A percentile compares a stretch with the other conserved stretches of the same genome.
Conservation (phyloP, 2,329 filamentous ascomycete genomes). For the Aspergillus sp. region DNA sequence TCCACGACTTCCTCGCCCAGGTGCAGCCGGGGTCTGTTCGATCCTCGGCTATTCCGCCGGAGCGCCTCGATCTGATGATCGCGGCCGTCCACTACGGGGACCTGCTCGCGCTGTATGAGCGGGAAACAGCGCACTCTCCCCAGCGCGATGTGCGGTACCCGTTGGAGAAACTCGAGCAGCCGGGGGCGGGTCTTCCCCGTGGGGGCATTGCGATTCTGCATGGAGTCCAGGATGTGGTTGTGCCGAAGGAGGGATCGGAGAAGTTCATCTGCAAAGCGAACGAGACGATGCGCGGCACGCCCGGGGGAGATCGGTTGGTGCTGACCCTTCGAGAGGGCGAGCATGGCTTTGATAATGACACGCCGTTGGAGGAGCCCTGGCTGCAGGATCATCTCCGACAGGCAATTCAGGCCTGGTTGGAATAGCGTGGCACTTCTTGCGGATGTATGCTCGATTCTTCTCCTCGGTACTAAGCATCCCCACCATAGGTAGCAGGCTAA, state of each 20-base stretch:
- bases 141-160: slow-evolving; percentile 24
- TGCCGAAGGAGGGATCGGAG: slow-evolving; percentile 27
- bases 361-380: slow-evolving; percentile 27
- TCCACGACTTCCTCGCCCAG: slow-evolving; percentile 11
- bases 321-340: slow-evolving; percentile 29
- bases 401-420: slow-evolving; percentile 28
- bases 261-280: slow-evolving; percentile 26
- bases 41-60: slow-evolving; percentile 14
- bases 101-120: slow-evolving; percentile 17
- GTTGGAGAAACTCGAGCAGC: slow-evolving; percentile 27
- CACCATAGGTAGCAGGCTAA: no score
- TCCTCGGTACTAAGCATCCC: no score
- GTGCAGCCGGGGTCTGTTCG: slow-evolving; percentile 7
- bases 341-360: slow-evolving; percentile 37
- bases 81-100: slow-evolving; percentile 18
- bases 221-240: slow-evolving; percentile 31
- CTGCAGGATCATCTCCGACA: slow-evolving; percentile 24
- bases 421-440: slow-evolving; percentile 2
- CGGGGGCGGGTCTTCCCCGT: slow-evolving; percentile 22
- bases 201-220: slow-evolving; percentile 36
- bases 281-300: slow-evolving; percentile 21
- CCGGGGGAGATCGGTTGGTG: slow-evolving; percentile 22
- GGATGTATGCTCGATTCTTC: neutral
- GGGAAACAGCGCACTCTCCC: slow-evolving; percentile 13
- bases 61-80: slow-evolving; percentile 17